Evolutionary conservation across 129 eudicot genomes (phyloP), one percentile per base, ranked within the genome.

Genomic region (Artemisia annua): DNA sequence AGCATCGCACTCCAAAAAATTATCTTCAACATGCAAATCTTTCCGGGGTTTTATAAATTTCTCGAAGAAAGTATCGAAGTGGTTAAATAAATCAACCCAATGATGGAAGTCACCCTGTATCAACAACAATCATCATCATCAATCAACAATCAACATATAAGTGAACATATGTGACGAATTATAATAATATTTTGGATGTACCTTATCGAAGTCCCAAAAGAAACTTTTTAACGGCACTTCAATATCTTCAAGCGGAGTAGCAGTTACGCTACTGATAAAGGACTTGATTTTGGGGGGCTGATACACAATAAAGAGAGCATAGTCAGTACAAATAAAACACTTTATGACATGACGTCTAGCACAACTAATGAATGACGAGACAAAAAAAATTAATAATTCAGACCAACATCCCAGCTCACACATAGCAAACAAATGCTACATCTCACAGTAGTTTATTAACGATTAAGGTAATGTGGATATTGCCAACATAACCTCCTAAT

Each of bases 151-250:
- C 51, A 13, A 44, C 12, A 67, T 58, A 75, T 61, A 61, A 69
- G 68, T 44, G 67, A 32, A 58, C 16, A 11, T n/a, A 32, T 10
- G 24, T 62, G 30, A 55, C 22, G 51, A 49, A 62, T n/a, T 13
- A 58, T 55, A 65, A 75, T 73, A 51, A 69, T 53, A 48, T 65
- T 78, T 15, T 11, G 28, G 55, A 78, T 2, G 67, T 69, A 90
- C 99, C 99, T 94, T 94, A 50, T 94, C 99, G 69, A 87, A 94
- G 80, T 94, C 97, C 99, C 99, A 94, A 48, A 84, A 80, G 76
- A 94, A 94, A 75, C 75, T 79, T 81, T 81, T 86, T 69, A 94
- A 82, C 15, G 96, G 88, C 62, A 84, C 93, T 54, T 88, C 90
- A 30, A 90, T 88, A 79, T 68, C 84, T 79, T 88, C 99, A 56